Evolutionary conservation across 75 land plant species (phyloP), one percentile per base, ranked within the genome.

Genomic region (Pinus tabuliformis): DNA sequence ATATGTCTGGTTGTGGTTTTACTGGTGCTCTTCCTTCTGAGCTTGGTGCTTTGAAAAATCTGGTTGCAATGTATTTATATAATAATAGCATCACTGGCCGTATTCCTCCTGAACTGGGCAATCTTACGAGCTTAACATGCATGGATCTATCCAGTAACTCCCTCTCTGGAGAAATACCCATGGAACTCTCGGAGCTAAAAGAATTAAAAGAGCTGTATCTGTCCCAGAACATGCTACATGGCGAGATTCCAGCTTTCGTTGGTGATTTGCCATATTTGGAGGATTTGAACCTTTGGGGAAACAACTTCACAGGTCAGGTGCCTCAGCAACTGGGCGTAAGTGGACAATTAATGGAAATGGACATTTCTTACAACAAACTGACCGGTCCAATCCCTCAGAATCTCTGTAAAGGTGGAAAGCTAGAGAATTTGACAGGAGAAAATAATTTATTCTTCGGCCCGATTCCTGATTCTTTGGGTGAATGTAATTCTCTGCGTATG

Each of bases 161-260:
- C 1, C 82, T 92, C 68, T 82, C 83, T 7, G 98, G 95, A 14
- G 88, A 81, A 70, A 86, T 95, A 56, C 98, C 98, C 4, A 2
- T 33, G 33, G 84, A 83, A 64, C 65, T 91, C 56, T 52, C 60
- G 56, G 78, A 77, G 11, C 88, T 95, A 37, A 76, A 73, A 54
- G 62, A 76, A 77, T 84, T 95, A 36, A 82, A 57, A 70, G 81
- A 92, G 6, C 45, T 92, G 65, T 89, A 89, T 60, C 78, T 95
- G 39, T 93, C 89, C 86, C 82, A 80, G 81, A 95, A 95, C 81
- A 75, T 61, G 54, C 26, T 95, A 3, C 89, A 82, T n/a, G 98
- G 98, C 15, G 65, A 81, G 13, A 81, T 93, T 11, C 96, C 94
- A 4, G 83, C 80, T 12, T 90, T 82, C 73, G 22, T 90, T 0